phyloP scores from a whole-genome alignment of 1,139 yeast species.

The Candida sp. region DNA sequence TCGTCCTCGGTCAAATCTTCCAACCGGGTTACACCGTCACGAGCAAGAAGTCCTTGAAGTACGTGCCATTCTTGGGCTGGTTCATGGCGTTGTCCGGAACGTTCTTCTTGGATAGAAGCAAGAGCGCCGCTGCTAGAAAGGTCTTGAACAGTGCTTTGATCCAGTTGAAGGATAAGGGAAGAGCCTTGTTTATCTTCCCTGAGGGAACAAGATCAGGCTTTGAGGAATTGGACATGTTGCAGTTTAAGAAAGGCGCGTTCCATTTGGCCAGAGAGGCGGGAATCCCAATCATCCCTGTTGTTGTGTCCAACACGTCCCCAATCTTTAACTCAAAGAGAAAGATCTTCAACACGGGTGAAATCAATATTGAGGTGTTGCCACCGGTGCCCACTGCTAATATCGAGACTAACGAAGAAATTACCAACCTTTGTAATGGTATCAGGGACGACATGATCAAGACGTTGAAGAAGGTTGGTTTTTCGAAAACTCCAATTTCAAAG shows the following conservation, averaged over 20 bases:
- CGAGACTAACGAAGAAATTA: slow-evolving; percentile 60
- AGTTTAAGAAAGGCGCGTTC: slow-evolving; percentile 98
- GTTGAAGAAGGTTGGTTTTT: slow-evolving; percentile 37
- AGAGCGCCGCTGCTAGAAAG: slow-evolving; percentile 73
- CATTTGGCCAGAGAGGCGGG: slow-evolving; percentile 94
- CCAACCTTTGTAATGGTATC: slow-evolving; percentile 45
- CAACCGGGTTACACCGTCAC: slow-evolving; percentile 93
- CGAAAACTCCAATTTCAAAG: slow-evolving; percentile 19
- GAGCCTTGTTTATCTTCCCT: slow-evolving; percentile 87
- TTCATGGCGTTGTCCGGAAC: slow-evolving; percentile 91
- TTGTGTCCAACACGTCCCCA: slow-evolving; percentile 82
- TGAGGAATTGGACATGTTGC: slow-evolving; percentile 68
- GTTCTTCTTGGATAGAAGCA: slow-evolving; percentile 86
- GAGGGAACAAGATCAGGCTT: slow-evolving; percentile 94
- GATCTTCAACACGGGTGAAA: slow-evolving; percentile 65
- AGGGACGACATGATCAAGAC: slow-evolving; percentile 35
- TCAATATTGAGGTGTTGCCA: slow-evolving; percentile 66
- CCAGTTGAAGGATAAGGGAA: slow-evolving; percentile 58
- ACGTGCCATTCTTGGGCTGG: slow-evolving; percentile 96
- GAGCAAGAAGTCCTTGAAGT: slow-evolving; percentile 83
- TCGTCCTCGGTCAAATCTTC: slow-evolving; percentile 79
- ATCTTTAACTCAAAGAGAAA: slow-evolving; percentile 63
- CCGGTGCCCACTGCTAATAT: slow-evolving; percentile 65
- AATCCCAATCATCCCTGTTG: slow-evolving; percentile 88
- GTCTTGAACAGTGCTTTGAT: slow-evolving; percentile 74